Evolutionary conservation across 768 basidiomycete species (phyloP).

Genomic region (Mycena filopes): DNA sequence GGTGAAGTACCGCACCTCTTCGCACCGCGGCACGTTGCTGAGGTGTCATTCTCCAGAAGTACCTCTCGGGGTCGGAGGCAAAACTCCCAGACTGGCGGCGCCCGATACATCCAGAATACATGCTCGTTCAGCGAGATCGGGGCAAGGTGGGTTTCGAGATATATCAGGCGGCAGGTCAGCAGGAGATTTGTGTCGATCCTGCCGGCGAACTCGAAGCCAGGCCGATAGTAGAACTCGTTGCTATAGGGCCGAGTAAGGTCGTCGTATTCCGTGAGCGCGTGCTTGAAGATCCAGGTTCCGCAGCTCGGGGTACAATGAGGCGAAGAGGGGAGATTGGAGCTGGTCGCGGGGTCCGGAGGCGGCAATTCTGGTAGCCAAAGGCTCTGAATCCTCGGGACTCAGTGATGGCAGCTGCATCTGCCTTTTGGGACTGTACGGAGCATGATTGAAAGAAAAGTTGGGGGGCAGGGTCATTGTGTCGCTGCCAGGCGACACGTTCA

Average conservation of each 20-base stretch:
- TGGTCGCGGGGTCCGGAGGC: slow-evolving; percentile 17
- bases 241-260: slow-evolving; percentile 28
- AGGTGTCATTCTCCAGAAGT: slow-evolving; percentile 29
- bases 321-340: slow-evolving; percentile 30
- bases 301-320: slow-evolving; percentile 31
- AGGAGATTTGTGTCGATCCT: slow-evolving; percentile 31
- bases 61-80: slow-evolving; percentile 16
- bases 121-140: slow-evolving; percentile 35
- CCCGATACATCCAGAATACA: slow-evolving; percentile 35
- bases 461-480: too few species aligned
- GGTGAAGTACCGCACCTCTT: slow-evolving; percentile 34
- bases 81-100: slow-evolving; percentile 6
- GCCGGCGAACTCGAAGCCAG: slow-evolving; percentile 26
- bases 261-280: slow-evolving; percentile 34
- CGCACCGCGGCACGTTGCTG: slow-evolving; percentile 33
- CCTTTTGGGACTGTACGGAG: too few species aligned
- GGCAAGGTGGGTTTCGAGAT: slow-evolving; percentile 36
- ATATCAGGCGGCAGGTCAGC: slow-evolving; percentile 37
- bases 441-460: too few species aligned
- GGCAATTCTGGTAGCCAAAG: slow-evolving; percentile 9
- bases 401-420: too few species aligned
- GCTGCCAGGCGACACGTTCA: too few species aligned
- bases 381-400: too few species aligned
- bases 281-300: slow-evolving; percentile 35
- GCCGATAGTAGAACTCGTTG: slow-evolving; percentile 34